These are phyloP conservation scores for Sclerotinia glacialis DNA, from an alignment of 2,329 filamentous ascomycete species.

Conservation along the genomic window DNA sequence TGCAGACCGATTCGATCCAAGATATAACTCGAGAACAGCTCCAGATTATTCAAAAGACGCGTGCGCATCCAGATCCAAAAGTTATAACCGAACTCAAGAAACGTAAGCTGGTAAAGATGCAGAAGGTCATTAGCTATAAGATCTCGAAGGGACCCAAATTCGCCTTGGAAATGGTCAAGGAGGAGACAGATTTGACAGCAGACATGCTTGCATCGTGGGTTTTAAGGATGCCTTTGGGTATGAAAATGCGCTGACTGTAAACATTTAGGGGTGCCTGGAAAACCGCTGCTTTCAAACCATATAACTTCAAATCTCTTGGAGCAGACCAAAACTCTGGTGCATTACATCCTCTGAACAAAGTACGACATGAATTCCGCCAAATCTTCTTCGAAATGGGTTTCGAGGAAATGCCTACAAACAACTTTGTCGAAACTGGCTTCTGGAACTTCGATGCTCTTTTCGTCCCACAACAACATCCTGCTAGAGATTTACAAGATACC, in stretches of 20 bases:
- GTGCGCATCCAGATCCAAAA: constrained; percentile 70
- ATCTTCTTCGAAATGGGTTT: constrained; percentile 99
- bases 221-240: constrained; percentile 16
- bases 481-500: constrained; percentile 94
- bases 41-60: constrained; percentile 66
- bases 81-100: constrained; percentile 80
- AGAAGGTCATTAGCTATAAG: constrained; percentile 83
- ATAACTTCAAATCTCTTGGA: constrained; percentile 69
- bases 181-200: constrained; percentile 90
- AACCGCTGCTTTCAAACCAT: constrained; percentile 81
- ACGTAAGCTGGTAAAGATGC: constrained; percentile 79
- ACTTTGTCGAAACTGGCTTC: constrained; percentile 94
- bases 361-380: constrained; percentile 89
- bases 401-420: constrained; percentile 93
- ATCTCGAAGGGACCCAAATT: constrained; percentile 85
- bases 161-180: constrained; percentile 81
- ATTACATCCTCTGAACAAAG: constrained; percentile 79
- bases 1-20: constrained; percentile 66
- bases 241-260: constrained; percentile 28
- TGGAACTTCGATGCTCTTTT: constrained; percentile 99
- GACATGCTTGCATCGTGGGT: constrained; percentile 75
- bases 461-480: constrained; percentile 95
- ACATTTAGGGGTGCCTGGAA: constrained; percentile 74
- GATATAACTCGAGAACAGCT: constrained; percentile 78
- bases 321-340: constrained; percentile 60